phyloP scores from a whole-genome alignment of 768 basidiomycete genomes.

The Termitomyces heimii region DNA sequence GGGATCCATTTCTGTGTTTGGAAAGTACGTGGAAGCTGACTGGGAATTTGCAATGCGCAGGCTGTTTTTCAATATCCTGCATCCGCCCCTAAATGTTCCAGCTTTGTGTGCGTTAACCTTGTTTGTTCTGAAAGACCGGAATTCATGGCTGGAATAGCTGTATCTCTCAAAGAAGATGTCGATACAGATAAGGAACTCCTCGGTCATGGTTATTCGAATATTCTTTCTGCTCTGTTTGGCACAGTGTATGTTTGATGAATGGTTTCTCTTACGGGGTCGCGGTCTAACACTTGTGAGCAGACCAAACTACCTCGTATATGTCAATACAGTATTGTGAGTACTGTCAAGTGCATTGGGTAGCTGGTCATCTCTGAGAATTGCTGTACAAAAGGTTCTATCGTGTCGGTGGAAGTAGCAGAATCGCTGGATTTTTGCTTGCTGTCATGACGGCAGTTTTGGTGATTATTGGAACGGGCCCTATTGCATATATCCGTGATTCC shows the following conservation, averaged over 20 bases:
- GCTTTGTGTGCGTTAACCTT: conserved; percentile 55
- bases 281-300: conserved; percentile 23
- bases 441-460: conserved; percentile 65
- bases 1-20: neutral
- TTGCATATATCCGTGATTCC: conserved; percentile 83
- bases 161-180: conserved; percentile 86
- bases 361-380: neutral
- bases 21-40: neutral
- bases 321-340: conserved; percentile 70
- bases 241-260: conserved; percentile 51
- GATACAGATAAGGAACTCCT: conserved; percentile 92
- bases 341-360: neutral
- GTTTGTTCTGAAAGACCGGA: neutral
- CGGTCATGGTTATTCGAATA: conserved; percentile 88
- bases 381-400: conserved; percentile 59
- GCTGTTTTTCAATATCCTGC: conserved; percentile 78
- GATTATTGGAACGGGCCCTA: conserved; percentile 80
- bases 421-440: conserved; percentile 90
- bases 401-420: conserved; percentile 80
- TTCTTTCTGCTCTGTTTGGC: conserved; percentile 74
- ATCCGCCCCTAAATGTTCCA: conserved; percentile 86
- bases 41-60: conserved; percentile 23
- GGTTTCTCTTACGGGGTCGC: neutral
- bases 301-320: conserved; percentile 85
- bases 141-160: conserved; percentile 37